These are phyloP conservation scores for Macrolepiota albuminosa DNA, from an alignment of 768 basidiomycete species.

Conservation along the genomic window DNA sequence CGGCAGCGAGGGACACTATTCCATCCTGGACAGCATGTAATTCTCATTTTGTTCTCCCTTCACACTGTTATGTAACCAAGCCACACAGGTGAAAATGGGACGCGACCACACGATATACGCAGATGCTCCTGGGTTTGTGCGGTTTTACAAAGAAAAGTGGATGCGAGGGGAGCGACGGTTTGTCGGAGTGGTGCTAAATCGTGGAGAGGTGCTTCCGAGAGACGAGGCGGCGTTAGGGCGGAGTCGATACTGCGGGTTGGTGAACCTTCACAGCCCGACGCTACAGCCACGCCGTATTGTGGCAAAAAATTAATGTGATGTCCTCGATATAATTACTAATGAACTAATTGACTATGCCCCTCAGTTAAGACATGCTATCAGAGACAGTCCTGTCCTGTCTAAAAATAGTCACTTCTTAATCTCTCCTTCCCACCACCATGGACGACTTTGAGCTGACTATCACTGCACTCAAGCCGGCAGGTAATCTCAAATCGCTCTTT, in stretches of 20 bases:
- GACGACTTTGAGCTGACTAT: slow-evolving; percentile 12
- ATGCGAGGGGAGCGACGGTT: slow-evolving; percentile 70
- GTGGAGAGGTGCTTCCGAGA: slow-evolving; percentile 83
- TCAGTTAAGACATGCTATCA: background rate
- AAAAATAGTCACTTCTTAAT: slow-evolving; percentile 10
- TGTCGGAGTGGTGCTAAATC: slow-evolving; percentile 79
- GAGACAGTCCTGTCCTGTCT: slow-evolving; percentile 1
- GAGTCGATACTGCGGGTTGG: slow-evolving; percentile 79
- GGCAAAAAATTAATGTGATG: slow-evolving; percentile 16
- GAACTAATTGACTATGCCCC: slow-evolving; percentile 1
- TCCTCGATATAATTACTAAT: slow-evolving; percentile 7
- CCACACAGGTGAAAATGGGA: slow-evolving; percentile 78
- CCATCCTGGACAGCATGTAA: slow-evolving; percentile 90
- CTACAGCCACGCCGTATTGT: slow-evolving; percentile 14
- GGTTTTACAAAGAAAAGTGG: slow-evolving; percentile 86
- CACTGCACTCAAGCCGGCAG: slow-evolving; percentile 11
- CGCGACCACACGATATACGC: slow-evolving; percentile 96
- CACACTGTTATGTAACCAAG: slow-evolving; percentile 1
- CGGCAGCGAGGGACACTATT: slow-evolving; percentile 91
- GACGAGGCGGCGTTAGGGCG: slow-evolving; percentile 71
- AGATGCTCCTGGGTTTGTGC: slow-evolving; percentile 83
- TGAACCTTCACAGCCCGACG: slow-evolving; percentile 48
- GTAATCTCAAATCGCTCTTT: background rate
- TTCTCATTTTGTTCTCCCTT: slow-evolving; percentile 20
- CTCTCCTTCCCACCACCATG: slow-evolving; percentile 18